These are phyloP conservation scores for Pythium myriotylum DNA, from an alignment of 352 stramenopile genomes.

Conservation along the genomic window DNA sequence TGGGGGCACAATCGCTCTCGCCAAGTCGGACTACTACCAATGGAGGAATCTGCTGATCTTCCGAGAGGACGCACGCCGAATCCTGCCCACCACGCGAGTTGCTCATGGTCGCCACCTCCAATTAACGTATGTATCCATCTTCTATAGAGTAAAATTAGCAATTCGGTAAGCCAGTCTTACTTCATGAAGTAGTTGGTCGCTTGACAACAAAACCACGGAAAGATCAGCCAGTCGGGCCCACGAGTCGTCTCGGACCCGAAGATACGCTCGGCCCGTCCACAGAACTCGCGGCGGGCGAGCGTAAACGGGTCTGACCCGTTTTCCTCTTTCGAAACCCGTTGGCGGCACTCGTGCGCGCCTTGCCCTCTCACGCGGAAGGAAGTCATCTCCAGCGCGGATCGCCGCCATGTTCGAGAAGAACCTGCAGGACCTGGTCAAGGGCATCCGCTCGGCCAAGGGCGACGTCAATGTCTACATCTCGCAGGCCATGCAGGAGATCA, in stretches of 20 bases:
- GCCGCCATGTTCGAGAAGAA: conserved; percentile 98
- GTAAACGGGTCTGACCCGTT: not conserved
- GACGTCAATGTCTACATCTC: conserved; percentile 97
- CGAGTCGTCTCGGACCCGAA: not conserved
- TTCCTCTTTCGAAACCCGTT: not conserved
- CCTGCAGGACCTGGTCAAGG: conserved; percentile 98
- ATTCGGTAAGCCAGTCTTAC: conserved; percentile 1
- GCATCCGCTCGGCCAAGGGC: conserved; percentile 96
- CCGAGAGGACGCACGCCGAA: too few relatives aligned
- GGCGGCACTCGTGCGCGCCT: too few relatives aligned
- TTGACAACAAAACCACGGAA: conserved; percentile 7
- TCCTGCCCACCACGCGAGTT: too few relatives aligned
- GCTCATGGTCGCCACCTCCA: not conserved
- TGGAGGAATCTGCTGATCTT: too few relatives aligned
- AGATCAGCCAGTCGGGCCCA: conserved; percentile 3
- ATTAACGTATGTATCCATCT: conserved; percentile 2
- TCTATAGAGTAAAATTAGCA: not conserved
- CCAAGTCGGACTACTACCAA: too few relatives aligned
- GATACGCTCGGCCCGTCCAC: not conserved
- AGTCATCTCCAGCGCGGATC: not conserved
- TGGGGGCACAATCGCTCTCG: too few relatives aligned
- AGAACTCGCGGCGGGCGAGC: too few relatives aligned
- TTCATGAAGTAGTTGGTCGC: not conserved
- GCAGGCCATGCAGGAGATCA: conserved; percentile 97
- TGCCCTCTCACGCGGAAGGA: not conserved